Base-by-base conservation (phyloP, 441 rosid genomes). In the Melianthus villosus region DNA sequence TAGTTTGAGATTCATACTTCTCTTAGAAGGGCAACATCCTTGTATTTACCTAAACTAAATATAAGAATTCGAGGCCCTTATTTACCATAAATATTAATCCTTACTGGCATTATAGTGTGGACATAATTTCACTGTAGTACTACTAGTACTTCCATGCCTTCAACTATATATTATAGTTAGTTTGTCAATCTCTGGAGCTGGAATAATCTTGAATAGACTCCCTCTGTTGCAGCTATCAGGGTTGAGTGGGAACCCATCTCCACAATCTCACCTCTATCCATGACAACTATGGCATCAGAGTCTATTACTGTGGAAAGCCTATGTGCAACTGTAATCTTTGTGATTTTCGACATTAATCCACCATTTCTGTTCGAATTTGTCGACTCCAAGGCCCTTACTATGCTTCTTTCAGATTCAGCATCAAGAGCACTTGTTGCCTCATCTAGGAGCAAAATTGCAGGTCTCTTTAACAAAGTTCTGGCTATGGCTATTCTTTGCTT, bases 381-480 rank as follows among this genome's bases (percentile, higher is more conserved):
- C 6, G 68, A 48, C 44, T 68, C 78, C 50, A 72, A 38, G 17
- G 71, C 72, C 8, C 51, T 63, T 28, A 72, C 68, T 33, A 79
- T 30, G 13, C 47, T 46, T 41, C 80, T 70, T 58, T 79, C 83
- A 3, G 78, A 72, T 56, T 65, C 83, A 0, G 62, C 61, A 35
- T 78, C 74, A 1, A 78, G 68, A 8, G 89, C 89, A 49, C 72
- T 71, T 18, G 87, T 77, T 48, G 82, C 79, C 68, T 77, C 82
- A 48, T 77, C 77, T 20, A 74, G 64, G 11, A 77, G 75, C 53
- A 77, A 46, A 20, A 77, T 64, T 14, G 68, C 66, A 7, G 79
- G 82, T 42, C 45, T 67, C 56, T 75, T 78, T 20, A 78, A 52
- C 4, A 78, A 50, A 25, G 76, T 64, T 50, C 78, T 58, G 4